Evolutionary conservation across 148 eudicot species (phyloP), one percentile per base, ranked within the genome.

Genomic region (Camellia lanceoleosa): DNA sequence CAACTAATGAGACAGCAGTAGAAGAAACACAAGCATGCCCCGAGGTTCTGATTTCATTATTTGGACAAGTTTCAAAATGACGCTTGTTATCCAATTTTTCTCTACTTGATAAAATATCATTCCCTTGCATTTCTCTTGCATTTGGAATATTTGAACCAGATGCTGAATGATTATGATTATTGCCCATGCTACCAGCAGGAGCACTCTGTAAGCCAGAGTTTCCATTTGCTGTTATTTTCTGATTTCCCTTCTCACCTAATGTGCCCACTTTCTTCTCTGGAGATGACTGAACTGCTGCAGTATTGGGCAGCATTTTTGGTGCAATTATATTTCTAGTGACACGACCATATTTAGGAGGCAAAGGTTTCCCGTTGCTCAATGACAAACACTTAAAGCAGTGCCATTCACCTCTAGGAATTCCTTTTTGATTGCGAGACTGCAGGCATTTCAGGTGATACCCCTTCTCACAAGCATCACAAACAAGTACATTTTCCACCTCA

Each of bases 261-360:
- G 77, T 43, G 58, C 66, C 89, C 72, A 75, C 76, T 83, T 87
- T 87, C 77, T 85, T 90, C 78, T 87, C 90, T 23, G 89, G 76
- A 73, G 86, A 76, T 67, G 86, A 82, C 77, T 84, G 90, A 81
- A 82, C 67, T 68, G 83, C 86, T 63, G 85, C 82, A 54, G 88
- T 30, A 77, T 68, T 85, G 1, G 93, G 85, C 75, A 87, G 77
- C 55, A 80, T 73, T 80, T 91, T 93, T 73, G 90, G 78, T 68
- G 86, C 82, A 85, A 78, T 87, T 80, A 82, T 78, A 82, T 92
- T 96, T 82, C 99, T 89, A 71, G 91, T 91, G 71, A 95, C 97
- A 88, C 98, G 98, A 14, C 99, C 99, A 86, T 95, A 96, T 80
- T 93, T 96, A 64, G 98, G 99, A 58, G 97, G 97, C 76, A 96